Base-by-base conservation (phyloP, 2,329 filamentous ascomycete genomes). In the Metarhizium sp. region DNA sequence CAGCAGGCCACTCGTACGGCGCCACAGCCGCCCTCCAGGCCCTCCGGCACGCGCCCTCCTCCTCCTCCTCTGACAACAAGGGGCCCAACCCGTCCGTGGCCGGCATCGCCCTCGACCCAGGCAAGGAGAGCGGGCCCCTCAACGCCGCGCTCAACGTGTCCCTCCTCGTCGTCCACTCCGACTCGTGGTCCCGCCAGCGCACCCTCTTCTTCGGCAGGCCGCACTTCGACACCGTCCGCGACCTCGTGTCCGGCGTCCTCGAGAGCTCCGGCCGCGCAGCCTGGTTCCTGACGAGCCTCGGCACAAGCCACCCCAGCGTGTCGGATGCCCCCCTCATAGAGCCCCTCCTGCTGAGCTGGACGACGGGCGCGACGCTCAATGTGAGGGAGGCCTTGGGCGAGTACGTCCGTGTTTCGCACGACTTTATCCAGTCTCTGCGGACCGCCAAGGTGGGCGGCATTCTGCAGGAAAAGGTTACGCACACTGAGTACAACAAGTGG, bases 291-390 rank as follows among this genome's bases (percentile, higher is more conserved):
- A 82, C 79, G 1, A 75, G 74, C 32, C 63, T 80, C 1, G 76
- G 77, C 36, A 81, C 79, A 0, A 71, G 81, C 0, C 85, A 88
- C 61, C 82, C 85, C 0, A 81, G 78, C 10, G 80, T 86, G 20
- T 86, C 85, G 0, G 85, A 87, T 62, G 85, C 84, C 16, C 83
- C 84, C 0, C 71, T 87, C 2, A 75, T 88, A 7, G 78, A 86
- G 58, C 84, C 84, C 0, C 69, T 78, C 52, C 69, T 87, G 32
- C 72, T 87, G 48, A 76, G 78, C 55, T 79, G 80, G 71, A 80
- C 81, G 0, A 86, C 84, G 0, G 81, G 82, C 0, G 79, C 84
- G 0, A 78, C 73, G 1, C 75, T 85, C n/a, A 71, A 82, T 54
- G 78, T 78, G 1, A 73, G 72, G 47, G 74, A 81, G 55, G 84